Evolutionary conservation across 1,284 basidiomycete genomes (phyloP), one percentile per base, ranked within the genome.

Genomic region (Phlebopus sp.): DNA sequence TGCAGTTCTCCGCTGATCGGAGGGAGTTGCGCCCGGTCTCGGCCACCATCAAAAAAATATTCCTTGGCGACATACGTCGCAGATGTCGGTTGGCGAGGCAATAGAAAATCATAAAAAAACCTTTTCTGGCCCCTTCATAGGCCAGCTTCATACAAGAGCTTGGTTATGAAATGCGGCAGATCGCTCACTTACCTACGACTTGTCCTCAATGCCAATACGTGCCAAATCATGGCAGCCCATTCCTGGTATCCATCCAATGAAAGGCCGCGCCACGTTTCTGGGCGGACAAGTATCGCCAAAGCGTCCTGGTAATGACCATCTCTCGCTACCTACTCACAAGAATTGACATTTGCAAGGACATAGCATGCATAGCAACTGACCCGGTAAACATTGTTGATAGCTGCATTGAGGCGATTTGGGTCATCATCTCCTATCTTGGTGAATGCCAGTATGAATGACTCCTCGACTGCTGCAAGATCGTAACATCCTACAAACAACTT

Each of bases 181-280:
- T n/a, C 39, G 51, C 29, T 19, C 47, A 59, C 74, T 43, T 59
- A 86, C 87, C 83, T 76, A 46, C 89, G 80, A 51, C 76, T 81
- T 11, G 83, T 78, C 32, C 84, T 78, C 50, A 88, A 64, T 17
- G 76, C 76, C 31, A 91, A 70, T 47, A 87, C 78, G 57, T 86
- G 79, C 88, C 89, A 91, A 31, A 90, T 75, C 59, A 85, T 78
- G 46, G 75, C 71, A 13, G 84, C 81, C 88, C 88, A 91, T 31
- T 74, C 66, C 25, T 71, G 69, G 63, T 86, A 86, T 60, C 86
- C 83, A 35, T 75, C 68, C 17, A 87, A 60, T 9, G 74, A 71
- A 39, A 91, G 67, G 5, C 83, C 79, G 4, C 74, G 70, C 88
- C 89, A 91, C 14, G 83, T 78, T 32, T 75, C 70, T 2, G 87